phyloP scores from a whole-genome alignment of 1,284 basidiomycete species.

The Vanrija sp. region DNA sequence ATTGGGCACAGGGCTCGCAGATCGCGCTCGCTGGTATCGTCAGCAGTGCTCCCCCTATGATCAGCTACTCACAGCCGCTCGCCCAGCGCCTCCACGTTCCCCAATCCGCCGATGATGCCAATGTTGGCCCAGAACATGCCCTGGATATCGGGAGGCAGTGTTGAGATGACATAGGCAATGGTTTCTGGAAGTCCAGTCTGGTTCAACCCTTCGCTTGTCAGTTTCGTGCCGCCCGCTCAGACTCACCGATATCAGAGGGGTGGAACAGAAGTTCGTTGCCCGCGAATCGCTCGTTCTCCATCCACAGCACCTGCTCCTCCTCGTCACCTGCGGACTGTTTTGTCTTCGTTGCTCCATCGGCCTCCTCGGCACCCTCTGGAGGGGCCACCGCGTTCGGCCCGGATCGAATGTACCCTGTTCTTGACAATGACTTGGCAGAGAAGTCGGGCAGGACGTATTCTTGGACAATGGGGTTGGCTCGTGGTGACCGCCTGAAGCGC shows the following conservation, averaged over 20 bases:
- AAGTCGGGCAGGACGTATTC: constrained; percentile 89
- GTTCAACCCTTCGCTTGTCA: constrained; percentile 60
- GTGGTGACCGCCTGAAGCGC: constrained; percentile 27
- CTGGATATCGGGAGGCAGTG: constrained; percentile 69
- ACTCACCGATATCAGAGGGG: constrained; percentile 78
- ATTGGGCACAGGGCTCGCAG: constrained; percentile 72
- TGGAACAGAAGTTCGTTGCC: constrained; percentile 85
- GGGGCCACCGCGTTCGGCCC: constrained; percentile 36
- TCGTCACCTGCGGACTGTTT: constrained; percentile 22
- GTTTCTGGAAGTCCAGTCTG: constrained; percentile 74
- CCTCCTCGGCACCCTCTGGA: constrained; percentile 1
- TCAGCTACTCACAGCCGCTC: constrained; percentile 59
- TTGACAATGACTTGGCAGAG: constrained; percentile 56
- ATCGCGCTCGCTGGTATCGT: constrained; percentile 54
- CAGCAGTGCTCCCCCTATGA: neutral
- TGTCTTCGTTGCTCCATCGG: constrained; percentile 1
- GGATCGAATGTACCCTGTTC: constrained; percentile 60
- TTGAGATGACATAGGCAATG: constrained; percentile 68
- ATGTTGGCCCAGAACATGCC: constrained; percentile 95
- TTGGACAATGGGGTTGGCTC: constrained; percentile 65
- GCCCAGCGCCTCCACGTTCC: constrained; percentile 68
- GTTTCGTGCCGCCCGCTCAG: neutral
- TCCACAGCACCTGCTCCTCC: constrained; percentile 73
- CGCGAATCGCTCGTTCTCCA: constrained; percentile 85
- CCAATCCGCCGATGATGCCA: constrained; percentile 78